Conservation (phyloP, 75 land plant species). For the Cunninghamia lanceolata region DNA sequence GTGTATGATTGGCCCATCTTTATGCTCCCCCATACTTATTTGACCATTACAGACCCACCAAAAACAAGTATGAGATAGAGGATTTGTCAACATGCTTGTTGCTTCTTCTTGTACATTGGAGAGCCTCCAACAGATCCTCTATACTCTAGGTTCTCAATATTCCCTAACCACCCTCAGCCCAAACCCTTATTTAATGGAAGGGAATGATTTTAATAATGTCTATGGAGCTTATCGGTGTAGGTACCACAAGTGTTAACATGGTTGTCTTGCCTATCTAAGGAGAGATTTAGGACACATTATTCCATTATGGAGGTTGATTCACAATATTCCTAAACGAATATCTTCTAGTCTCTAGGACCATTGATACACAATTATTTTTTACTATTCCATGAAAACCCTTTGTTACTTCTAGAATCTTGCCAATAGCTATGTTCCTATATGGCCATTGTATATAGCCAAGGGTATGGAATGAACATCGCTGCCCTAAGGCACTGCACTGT, state of each 20-base stretch:
- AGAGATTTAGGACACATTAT: not conserved
- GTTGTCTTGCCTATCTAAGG: not conserved
- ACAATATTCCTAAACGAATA: no score
- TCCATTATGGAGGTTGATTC: not conserved
- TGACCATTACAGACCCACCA: not conserved
- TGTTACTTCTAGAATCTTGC: no score
- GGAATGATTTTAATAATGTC: no score
- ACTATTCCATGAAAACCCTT: no score
- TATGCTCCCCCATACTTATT: not conserved
- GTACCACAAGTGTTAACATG: not conserved
- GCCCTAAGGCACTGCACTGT: no score
- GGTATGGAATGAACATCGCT: no score
- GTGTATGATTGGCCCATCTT: not conserved
- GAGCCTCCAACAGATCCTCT: not conserved
- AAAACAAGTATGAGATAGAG: not conserved
- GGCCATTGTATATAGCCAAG: no score
- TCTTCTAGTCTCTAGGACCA: no score
- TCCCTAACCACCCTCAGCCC: not conserved
- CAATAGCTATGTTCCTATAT: no score
- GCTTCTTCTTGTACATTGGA: not conserved
- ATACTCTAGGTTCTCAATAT: not conserved
- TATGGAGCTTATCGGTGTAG: no score
- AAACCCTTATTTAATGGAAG: no score
- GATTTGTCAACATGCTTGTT: not conserved
- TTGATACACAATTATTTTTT: no score